Conservation (phyloP, 805 yeast genomes). For the Candida coleopterorum region DNA sequence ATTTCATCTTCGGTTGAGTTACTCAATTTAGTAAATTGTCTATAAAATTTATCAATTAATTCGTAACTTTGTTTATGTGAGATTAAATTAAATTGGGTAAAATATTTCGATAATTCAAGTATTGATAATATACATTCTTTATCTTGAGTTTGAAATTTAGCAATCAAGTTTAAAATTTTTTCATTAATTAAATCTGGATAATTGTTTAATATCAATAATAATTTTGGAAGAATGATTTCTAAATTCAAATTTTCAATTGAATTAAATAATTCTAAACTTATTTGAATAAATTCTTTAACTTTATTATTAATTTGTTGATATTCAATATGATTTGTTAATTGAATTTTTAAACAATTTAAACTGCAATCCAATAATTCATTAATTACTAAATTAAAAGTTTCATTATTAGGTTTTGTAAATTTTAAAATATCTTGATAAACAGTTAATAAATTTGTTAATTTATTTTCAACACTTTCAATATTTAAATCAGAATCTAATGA, state of each 20-base stretch:
- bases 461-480: conserved; percentile 46
- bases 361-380: conserved; percentile 47
- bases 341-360: conserved; percentile 29
- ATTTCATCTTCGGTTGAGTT: conserved; percentile 30
- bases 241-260: conserved; percentile 42
- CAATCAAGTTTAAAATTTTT: too few species aligned
- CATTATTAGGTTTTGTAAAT: conserved; percentile 46
- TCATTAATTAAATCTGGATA: conserved; percentile 25
- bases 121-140: conserved; percentile 12
- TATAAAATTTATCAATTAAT: conserved; percentile 23
- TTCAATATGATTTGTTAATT: conserved; percentile 43
- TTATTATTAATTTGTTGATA: conserved; percentile 43
- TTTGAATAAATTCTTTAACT: conserved; percentile 39
- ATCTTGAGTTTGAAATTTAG: conserved; percentile 1
- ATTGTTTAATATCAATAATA: conserved; percentile 24
- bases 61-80: conserved; percentile 18
- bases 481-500: conserved; percentile 35
- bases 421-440: conserved; percentile 63
- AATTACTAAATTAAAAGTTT: conserved; percentile 49
- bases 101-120: conserved; percentile 26
- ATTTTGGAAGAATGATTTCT: conserved; percentile 28
- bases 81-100: conserved; percentile 15
- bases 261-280: conserved; percentile 41
- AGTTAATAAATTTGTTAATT: conserved; percentile 57
- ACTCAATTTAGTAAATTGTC: conserved; percentile 29